phyloP scores from a whole-genome alignment of 1,139 yeast species.

The Yamadazyma blattariae region DNA sequence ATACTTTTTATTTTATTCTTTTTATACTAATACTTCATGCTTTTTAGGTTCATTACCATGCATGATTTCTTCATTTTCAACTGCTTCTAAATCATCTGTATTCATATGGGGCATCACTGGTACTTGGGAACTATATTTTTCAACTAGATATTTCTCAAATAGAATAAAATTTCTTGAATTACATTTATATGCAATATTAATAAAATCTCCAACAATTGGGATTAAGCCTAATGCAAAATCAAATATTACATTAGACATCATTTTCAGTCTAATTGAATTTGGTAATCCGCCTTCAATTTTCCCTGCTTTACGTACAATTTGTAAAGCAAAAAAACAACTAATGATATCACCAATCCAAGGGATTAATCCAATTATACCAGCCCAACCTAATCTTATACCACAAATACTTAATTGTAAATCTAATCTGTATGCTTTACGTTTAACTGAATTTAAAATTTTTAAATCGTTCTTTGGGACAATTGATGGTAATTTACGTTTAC shows the following conservation, averaged over 20 bases:
- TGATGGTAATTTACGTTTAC: conserved; percentile 50
- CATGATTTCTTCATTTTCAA: conserved; percentile 1
- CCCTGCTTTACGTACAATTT: conserved; percentile 49
- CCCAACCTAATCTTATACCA: conserved; percentile 71
- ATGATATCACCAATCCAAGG: conserved; percentile 64
- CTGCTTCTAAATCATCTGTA: conserved; percentile 1
- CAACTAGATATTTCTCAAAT: conserved; percentile 54
- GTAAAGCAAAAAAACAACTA: conserved; percentile 48
- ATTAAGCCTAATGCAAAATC: conserved; percentile 71
- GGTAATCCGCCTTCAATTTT: conserved; percentile 69
- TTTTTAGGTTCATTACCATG: conserved; percentile 2
- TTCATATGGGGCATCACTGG: conserved; percentile 4
- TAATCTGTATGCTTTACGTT: conserved; percentile 59
- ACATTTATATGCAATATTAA: conserved; percentile 68
- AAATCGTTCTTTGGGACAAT: conserved; percentile 55
- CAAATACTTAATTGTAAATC: conserved; percentile 62
- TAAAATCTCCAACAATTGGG: conserved; percentile 70
- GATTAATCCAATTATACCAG: conserved; percentile 64
- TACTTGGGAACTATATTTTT: conserved; percentile 27
- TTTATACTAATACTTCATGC: conserved; percentile 4
- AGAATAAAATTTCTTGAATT: conserved; percentile 70
- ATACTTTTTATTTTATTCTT: background rate
- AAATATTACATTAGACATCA: conserved; percentile 58
- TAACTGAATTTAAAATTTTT: conserved; percentile 49
- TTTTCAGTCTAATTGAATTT: conserved; percentile 38